phyloP scores from a whole-genome alignment of 2,329 filamentous ascomycete species.

The Rhexocercosporidium sp. region DNA sequence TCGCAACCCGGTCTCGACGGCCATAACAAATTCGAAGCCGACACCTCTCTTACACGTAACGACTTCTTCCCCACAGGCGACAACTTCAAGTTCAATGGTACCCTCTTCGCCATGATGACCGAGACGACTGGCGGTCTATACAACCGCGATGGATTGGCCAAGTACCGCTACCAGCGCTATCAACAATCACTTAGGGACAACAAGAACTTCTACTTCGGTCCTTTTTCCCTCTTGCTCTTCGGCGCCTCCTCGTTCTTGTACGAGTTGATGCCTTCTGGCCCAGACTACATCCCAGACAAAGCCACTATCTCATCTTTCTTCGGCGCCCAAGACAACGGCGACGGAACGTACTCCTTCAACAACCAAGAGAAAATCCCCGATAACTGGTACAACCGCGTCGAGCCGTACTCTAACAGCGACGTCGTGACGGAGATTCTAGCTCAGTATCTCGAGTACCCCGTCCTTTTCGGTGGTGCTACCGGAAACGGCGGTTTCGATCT shows the following conservation, averaged over 20 bases:
- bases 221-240: slow-evolving; percentile 34
- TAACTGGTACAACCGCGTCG: slow-evolving; percentile 33
- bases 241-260: slow-evolving; percentile 35
- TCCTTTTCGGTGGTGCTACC: slow-evolving; percentile 50
- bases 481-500: slow-evolving; percentile 46
- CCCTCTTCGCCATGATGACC: slow-evolving; percentile 42
- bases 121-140: slow-evolving; percentile 44
- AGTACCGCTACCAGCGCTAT: slow-evolving; percentile 42
- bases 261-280: slow-evolving; percentile 34
- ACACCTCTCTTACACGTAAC: slow-evolving; percentile 34
- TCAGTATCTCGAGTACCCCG: slow-evolving; percentile 49
- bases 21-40: slow-evolving; percentile 36
- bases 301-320: slow-evolving; percentile 42
- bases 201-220: slow-evolving; percentile 37
- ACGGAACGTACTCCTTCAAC: slow-evolving; percentile 46
- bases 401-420: slow-evolving; percentile 42
- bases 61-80: slow-evolving; percentile 37
- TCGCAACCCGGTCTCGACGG: slow-evolving; percentile 33
- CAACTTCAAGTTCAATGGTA: slow-evolving; percentile 37
- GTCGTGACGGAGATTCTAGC: slow-evolving; percentile 47
- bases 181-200: slow-evolving; percentile 35
- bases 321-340: slow-evolving; percentile 46
- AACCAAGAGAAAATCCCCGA: slow-evolving; percentile 40
- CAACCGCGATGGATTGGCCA: slow-evolving; percentile 35
- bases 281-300: slow-evolving; percentile 37